These are phyloP conservation scores for Geranium brycei DNA, from an alignment of 345 rosid species.

Conservation along the genomic window DNA sequence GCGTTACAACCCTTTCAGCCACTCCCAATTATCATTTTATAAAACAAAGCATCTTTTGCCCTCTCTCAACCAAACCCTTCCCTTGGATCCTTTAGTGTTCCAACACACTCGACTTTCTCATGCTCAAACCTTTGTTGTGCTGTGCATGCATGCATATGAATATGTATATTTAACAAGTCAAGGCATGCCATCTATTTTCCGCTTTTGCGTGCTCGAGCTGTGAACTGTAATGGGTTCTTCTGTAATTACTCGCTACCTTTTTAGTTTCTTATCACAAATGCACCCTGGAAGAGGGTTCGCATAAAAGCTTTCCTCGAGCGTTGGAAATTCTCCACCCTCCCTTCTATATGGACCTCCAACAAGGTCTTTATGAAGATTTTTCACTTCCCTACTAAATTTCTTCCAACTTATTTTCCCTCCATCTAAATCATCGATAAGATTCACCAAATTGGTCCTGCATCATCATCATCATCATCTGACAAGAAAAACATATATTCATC, in stretches of 20 bases:
- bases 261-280: constrained; percentile 40
- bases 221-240: not conserved
- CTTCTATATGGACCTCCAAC: constrained; percentile 62
- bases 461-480: not conserved
- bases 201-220: not conserved
- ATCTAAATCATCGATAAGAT: constrained; percentile 65
- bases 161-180: no score
- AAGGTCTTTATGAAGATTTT: constrained; percentile 62
- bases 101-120: no score
- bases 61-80: not conserved
- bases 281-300: constrained; percentile 91
- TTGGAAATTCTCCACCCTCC: constrained; percentile 70
- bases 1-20: not conserved
- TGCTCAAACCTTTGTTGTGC: not conserved
- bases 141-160: no score
- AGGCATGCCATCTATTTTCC: not conserved
- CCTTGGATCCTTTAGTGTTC: no score
- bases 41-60: not conserved
- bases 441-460: constrained; percentile 74
- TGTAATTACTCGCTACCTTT: constrained; percentile 10
- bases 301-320: constrained; percentile 81
- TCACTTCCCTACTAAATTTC: constrained; percentile 69
- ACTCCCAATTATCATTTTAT: not conserved
- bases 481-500: no score
- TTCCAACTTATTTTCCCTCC: constrained; percentile 72